A percentile compares a stretch with the other conserved stretches of the same genome.
phyloP scores from a whole-genome alignment of 2,329 filamentous ascomycete genomes.

The Didymella glomerata region DNA sequence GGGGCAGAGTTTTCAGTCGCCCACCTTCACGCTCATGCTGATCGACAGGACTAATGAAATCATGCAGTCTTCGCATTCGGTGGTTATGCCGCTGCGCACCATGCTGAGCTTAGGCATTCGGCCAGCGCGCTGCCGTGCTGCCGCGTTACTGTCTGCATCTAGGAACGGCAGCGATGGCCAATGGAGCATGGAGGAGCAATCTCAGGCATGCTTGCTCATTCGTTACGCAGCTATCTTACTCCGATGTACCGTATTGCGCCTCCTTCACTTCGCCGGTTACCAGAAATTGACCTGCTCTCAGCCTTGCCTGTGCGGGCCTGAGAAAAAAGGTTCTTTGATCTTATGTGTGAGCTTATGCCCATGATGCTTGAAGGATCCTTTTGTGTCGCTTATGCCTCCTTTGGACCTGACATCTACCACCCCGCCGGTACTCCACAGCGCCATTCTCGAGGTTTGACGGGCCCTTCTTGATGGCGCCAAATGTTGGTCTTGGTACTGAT shows the following conservation, averaged over 20 bases:
- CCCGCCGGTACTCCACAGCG: slow-evolving; percentile 2
- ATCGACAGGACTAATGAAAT: slow-evolving; percentile 20
- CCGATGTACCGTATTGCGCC: background rate
- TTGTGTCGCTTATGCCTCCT: slow-evolving; percentile 4
- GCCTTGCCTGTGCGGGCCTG: slow-evolving; percentile 1
- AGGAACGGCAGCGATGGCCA: background rate
- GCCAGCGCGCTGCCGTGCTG: slow-evolving; percentile 2
- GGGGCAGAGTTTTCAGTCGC: slow-evolving; percentile 11
- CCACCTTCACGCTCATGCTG: slow-evolving; percentile 8
- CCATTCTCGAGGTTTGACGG: background rate
- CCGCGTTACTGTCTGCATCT: slow-evolving; percentile 1
- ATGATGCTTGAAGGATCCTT: slow-evolving; percentile 1
- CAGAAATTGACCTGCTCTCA: slow-evolving; percentile 4
- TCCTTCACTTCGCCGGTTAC: slow-evolving; percentile 3
- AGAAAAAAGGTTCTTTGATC: background rate
- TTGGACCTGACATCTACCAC: slow-evolving; percentile 4
- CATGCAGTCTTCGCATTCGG: background rate
- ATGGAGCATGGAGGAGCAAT: background rate
- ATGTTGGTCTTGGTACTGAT: slow-evolving; percentile 36
- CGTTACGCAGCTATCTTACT: background rate
- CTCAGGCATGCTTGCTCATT: slow-evolving; percentile 7
- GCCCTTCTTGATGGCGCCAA: slow-evolving; percentile 27
- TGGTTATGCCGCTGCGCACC: slow-evolving; percentile 1
- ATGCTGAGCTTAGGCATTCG: background rate
- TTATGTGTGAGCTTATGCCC: slow-evolving; percentile 4